Conservation (phyloP, 805 yeast species). For the Clavispora santaluciae region DNA sequence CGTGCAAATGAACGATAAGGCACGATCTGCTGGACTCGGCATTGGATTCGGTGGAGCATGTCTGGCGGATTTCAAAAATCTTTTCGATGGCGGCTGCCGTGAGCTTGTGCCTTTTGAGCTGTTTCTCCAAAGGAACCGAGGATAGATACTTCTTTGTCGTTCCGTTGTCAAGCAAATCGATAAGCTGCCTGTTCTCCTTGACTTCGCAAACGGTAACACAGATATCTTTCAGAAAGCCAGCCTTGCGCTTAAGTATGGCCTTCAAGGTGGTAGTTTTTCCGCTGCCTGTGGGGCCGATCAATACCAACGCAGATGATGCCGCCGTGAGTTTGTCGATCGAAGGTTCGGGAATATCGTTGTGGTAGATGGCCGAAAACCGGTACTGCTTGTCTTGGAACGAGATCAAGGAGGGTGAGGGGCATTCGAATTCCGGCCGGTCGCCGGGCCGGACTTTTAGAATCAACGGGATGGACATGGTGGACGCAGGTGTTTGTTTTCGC, state of each 20-base stretch:
- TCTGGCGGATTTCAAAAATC: slow-evolving; percentile 18
- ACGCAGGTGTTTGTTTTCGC: background rate
- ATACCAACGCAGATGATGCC: slow-evolving; percentile 8
- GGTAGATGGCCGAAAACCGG: slow-evolving; percentile 19
- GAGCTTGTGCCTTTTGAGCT: slow-evolving; percentile 8
- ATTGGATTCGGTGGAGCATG: slow-evolving; percentile 17
- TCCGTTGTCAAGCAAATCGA: slow-evolving; percentile 21
- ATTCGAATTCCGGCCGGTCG: background rate
- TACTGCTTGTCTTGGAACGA: slow-evolving; percentile 17
- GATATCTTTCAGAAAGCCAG: slow-evolving; percentile 4
- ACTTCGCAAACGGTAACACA: slow-evolving; percentile 27
- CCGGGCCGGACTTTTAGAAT: slow-evolving; percentile 22
- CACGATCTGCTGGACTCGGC: slow-evolving; percentile 23
- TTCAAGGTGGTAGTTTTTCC: slow-evolving; percentile 30
- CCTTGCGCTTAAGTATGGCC: slow-evolving; percentile 14
- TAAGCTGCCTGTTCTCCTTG: slow-evolving; percentile 19
- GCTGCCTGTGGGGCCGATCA: slow-evolving; percentile 10
- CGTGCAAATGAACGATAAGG: slow-evolving; percentile 21
- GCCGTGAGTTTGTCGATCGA: slow-evolving; percentile 4
- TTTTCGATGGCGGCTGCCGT: slow-evolving; percentile 5
- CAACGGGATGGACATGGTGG: slow-evolving; percentile 16
- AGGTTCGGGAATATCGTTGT: background rate
- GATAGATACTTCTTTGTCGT: slow-evolving; percentile 8
- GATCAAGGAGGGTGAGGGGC: slow-evolving; percentile 11
- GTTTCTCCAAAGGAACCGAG: slow-evolving; percentile 14